Percentiles rank a stretch among this genome's conserved stretches.
Conservation (phyloP, 441 rosid species). For the Adansonia gregorii region DNA sequence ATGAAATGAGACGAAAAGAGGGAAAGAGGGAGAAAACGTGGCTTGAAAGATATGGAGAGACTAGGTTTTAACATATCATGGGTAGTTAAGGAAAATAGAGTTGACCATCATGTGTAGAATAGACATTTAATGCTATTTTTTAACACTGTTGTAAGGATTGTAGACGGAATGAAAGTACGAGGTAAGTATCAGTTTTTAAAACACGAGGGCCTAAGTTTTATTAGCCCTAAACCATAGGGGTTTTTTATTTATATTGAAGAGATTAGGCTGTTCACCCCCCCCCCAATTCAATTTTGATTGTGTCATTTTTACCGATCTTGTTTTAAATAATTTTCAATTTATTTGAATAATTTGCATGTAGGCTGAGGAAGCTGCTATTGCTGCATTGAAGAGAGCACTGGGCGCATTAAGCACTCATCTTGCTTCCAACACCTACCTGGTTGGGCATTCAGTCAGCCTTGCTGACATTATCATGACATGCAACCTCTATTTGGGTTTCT, state of each 20-base stretch:
- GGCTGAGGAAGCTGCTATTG: slow-evolving; percentile 80
- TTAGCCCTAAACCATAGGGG: no score
- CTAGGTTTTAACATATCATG: no score
- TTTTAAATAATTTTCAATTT: not conserved
- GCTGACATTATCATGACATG: slow-evolving; percentile 79
- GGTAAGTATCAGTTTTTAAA: no score
- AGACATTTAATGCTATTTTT: no score
- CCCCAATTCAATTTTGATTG: not conserved
- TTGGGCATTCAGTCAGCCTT: slow-evolving; percentile 83
- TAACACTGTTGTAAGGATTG: no score
- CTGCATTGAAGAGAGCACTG: slow-evolving; percentile 77
- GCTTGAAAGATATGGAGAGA: no score
- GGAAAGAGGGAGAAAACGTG: no score
- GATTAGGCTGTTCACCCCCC: not conserved
- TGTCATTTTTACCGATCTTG: not conserved
- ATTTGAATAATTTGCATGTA: slow-evolving; percentile 23
- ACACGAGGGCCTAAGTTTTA: no score
- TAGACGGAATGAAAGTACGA: no score
- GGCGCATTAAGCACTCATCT: slow-evolving; percentile 73
- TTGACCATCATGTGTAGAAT: no score
- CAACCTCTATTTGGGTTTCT: slow-evolving; percentile 64
- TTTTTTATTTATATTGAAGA: not conserved
- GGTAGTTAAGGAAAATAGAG: no score
- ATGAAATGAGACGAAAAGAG: no score
- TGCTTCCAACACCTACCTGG: slow-evolving; percentile 77